phyloP scores from a whole-genome alignment of 2,329 filamentous ascomycete genomes.

The Venturia oleaginea region DNA sequence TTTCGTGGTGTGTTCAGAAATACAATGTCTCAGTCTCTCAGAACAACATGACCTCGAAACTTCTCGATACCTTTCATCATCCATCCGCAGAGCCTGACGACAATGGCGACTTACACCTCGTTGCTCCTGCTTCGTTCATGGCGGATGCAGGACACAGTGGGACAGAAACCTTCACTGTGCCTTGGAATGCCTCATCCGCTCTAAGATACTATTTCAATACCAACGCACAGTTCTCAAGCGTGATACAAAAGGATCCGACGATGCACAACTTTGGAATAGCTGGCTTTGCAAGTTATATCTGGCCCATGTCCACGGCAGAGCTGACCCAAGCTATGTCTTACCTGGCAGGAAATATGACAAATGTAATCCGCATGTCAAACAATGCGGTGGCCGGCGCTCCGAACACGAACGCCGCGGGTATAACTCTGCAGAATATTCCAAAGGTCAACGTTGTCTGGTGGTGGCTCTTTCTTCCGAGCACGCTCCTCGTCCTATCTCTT shows the following conservation, averaged over 20 bases:
- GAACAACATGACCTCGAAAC: background rate
- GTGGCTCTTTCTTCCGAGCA: background rate
- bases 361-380: constrained; percentile 2
- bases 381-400: too few species aligned
- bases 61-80: background rate
- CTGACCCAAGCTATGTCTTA: background rate
- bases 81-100: background rate
- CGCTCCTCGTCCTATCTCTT: background rate
- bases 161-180: background rate
- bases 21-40: background rate
- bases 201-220: background rate
- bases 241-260: background rate
- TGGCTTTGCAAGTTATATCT: background rate
- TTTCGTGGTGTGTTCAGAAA: background rate
- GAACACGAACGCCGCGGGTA: background rate
- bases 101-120: background rate
- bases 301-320: background rate
- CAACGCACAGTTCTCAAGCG: background rate
- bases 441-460: constrained; percentile 4
- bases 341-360: constrained; percentile 3
- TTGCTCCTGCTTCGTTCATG: background rate
- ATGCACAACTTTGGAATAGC: background rate
- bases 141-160: background rate
- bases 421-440: background rate
- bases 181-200: background rate